Evolutionary conservation across 805 yeast genomes (phyloP).

Genomic region (Deakozyma indianensis): DNA sequence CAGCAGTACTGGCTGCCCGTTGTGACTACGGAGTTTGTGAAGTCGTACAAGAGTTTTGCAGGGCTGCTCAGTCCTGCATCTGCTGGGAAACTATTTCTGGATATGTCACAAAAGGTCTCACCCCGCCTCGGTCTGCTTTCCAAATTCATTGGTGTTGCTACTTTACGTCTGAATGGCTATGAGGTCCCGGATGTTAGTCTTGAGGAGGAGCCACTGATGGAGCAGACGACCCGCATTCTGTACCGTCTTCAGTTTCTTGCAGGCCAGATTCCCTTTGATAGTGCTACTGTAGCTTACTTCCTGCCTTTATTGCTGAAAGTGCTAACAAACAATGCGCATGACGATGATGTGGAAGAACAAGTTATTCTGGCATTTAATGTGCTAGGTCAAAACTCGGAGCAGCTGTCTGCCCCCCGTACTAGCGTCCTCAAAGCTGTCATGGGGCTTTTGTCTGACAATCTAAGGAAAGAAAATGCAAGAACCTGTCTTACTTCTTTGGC

Average conservation of each 20-base stretch:
- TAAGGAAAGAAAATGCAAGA: constrained; percentile 65
- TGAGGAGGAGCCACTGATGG: constrained; percentile 36
- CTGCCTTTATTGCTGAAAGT: constrained; percentile 63
- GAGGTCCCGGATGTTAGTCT: constrained; percentile 29
- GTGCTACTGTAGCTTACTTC: constrained; percentile 53
- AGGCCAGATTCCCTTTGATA: constrained; percentile 58
- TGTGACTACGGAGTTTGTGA: constrained; percentile 38
- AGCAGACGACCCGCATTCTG: constrained; percentile 48
- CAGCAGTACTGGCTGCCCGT: constrained; percentile 55
- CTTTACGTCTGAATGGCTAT: constrained; percentile 41
- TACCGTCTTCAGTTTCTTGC: constrained; percentile 63
- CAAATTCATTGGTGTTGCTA: constrained; percentile 50
- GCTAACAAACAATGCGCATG: constrained; percentile 27
- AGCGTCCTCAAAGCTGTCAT: constrained; percentile 48
- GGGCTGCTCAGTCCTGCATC: constrained; percentile 25
- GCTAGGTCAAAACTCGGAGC: constrained; percentile 32
- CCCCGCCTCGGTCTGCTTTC: constrained; percentile 30
- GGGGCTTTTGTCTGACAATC: constrained; percentile 45
- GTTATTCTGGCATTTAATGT: constrained; percentile 63
- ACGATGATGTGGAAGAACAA: constrained; percentile 87
- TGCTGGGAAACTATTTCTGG: constrained; percentile 33
- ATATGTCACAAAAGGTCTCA: constrained; percentile 37
- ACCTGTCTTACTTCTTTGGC: constrained; percentile 70
- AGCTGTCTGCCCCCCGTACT: constrained; percentile 55
- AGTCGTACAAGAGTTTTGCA: constrained; percentile 22